Evolutionary conservation across 345 rosid genomes (phyloP).

Genomic region (Murraya paniculata): DNA sequence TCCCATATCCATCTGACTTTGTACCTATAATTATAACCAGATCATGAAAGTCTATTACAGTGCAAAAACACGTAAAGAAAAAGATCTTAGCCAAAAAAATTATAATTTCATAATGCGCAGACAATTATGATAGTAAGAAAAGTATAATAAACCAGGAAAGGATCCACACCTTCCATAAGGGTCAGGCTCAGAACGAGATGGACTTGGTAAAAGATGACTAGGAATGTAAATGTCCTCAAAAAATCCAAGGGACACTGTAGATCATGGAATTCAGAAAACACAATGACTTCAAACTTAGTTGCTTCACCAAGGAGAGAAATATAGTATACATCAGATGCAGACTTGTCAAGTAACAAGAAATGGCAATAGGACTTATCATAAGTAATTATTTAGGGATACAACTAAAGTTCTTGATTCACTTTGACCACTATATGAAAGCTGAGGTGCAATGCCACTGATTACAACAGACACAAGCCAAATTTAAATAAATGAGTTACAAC

Average conservation of each 20-base stretch:
- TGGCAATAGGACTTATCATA: background rate
- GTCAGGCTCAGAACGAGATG: conserved; percentile 46
- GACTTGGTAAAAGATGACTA: conserved; percentile 50
- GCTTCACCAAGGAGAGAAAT: background rate
- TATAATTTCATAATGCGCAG: background rate
- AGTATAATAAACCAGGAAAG: conserved; percentile 1
- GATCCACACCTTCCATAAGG: conserved; percentile 47
- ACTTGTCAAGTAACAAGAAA: background rate
- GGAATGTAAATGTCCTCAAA: conserved; percentile 81
- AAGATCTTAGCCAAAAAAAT: background rate
- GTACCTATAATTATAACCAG: conserved; percentile 39
- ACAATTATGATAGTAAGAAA: background rate
- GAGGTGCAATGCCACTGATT: background rate
- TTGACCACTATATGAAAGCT: background rate
- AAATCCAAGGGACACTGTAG: conserved; percentile 89
- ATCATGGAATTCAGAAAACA: conserved; percentile 5
- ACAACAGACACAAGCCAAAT: background rate
- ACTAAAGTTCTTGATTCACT: no score
- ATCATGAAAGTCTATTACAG: background rate
- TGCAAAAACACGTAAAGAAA: background rate
- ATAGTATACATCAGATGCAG: background rate
- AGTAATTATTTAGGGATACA: background rate
- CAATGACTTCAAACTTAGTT: background rate
- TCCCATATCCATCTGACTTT: conserved; percentile 75
- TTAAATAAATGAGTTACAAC: background rate